Evolutionary conservation across 805 yeast species (phyloP), one percentile per base, ranked within the genome.

Genomic region (Zygotorulaspora sp.): DNA sequence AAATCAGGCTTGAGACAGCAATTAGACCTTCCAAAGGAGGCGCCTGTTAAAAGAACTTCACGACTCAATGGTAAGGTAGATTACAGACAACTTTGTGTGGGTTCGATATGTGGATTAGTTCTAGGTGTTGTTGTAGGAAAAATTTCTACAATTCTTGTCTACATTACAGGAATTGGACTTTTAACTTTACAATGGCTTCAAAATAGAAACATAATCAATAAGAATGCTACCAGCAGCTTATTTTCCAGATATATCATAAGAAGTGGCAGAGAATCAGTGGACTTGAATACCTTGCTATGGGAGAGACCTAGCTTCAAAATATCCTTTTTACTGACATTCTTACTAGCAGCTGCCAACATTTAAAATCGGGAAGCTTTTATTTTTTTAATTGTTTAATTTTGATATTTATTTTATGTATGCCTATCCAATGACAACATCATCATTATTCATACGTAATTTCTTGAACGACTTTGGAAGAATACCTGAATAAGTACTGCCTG

Each of bases 401-500:
- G 18, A 25, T 34, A 34, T 23, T 28, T 25, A n/a, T 6, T 24
- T 16, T 22, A 16, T 21, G 27, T 33, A 34, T 38, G 42, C 42
- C 24, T 26, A 28, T 29, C 25, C 29, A 17, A 22, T 16, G 13
- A 32, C 14, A 32, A 15, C 30, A 11, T 23, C n/a, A 23, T 8
- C 12, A 27, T 23, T 27, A 25, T 24, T 50, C 40, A 65, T 26
- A 67, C 72, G 46, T 52, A 67, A 40, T 60, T 66, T 50, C 62
- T 65, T 40, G 62, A 62, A 49, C 72, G 68, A 35, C 63, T 56
- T 21, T 75, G 79, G 71, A 86, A 86, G 70, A 86, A 79, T 57
- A 83, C 67, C 66, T 85, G 94, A 41, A 86, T 94, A 44, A 83
- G 70, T n/a, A 82, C 65, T 38, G 88, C 87, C 64, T 86, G 95